Conservation (phyloP, 805 yeast genomes). For the Saturnispora quitensis region DNA sequence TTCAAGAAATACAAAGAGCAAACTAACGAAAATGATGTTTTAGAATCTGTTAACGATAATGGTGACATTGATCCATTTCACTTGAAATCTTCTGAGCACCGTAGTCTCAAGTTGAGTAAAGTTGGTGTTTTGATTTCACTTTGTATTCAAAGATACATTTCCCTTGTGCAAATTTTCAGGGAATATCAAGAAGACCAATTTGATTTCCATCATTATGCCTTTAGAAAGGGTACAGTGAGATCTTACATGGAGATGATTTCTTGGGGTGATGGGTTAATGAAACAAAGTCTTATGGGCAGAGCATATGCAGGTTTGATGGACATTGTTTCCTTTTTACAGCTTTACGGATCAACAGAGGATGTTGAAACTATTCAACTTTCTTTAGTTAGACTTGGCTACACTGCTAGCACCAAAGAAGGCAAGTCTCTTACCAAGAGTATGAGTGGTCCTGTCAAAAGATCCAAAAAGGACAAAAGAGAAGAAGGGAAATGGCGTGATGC, state of each 20-base stretch:
- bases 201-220: constrained; percentile 90
- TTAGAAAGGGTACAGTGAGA: constrained; percentile 84
- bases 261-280: constrained; percentile 75
- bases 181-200: constrained; percentile 76
- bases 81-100: background rate
- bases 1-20: constrained; percentile 14
- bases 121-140: constrained; percentile 42
- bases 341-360: constrained; percentile 14
- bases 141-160: constrained; percentile 68
- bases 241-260: constrained; percentile 65
- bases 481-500: constrained; percentile 47
- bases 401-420: constrained; percentile 2
- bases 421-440: background rate
- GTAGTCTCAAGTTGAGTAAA: constrained; percentile 32
- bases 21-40: background rate
- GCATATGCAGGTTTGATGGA: constrained; percentile 57
- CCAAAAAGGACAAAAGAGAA: constrained; percentile 50
- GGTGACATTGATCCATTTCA: constrained; percentile 25
- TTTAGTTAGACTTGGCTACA: constrained; percentile 6
- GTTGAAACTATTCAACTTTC: constrained; percentile 9
- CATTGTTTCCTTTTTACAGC: constrained; percentile 39
- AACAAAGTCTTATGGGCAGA: constrained; percentile 64
- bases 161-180: constrained; percentile 57
- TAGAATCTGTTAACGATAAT: constrained; percentile 20
- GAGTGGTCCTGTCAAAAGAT: constrained; percentile 18